phyloP scores from a whole-genome alignment of 2,329 filamentous ascomycete genomes.

The Monosporascus sp. region DNA sequence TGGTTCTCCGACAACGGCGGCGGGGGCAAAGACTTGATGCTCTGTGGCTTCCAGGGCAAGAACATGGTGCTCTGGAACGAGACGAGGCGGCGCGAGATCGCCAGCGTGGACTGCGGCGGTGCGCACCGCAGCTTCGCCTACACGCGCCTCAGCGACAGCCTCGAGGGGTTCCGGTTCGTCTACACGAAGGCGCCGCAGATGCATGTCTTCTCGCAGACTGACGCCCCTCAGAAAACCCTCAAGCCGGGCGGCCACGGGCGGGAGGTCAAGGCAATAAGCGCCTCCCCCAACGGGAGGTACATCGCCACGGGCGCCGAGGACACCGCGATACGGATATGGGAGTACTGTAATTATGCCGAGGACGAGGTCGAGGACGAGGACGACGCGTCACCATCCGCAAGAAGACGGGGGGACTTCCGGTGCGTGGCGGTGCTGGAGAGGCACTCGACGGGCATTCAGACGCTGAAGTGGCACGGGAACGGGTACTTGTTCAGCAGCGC shows the following conservation, averaged over 20 bases:
- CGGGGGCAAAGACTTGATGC: slow-evolving; percentile 50
- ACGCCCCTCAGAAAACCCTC: slow-evolving; percentile 41
- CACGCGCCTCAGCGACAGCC: slow-evolving; percentile 21
- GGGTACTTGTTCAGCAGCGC: slow-evolving; percentile 77
- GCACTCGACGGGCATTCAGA: slow-evolving; percentile 81
- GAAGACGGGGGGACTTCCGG: slow-evolving; percentile 17
- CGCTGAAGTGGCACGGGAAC: slow-evolving; percentile 69
- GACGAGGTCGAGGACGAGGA: too few species aligned
- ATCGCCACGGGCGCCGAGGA: slow-evolving; percentile 70
- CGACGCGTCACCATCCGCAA: background rate
- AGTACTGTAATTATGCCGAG: too few species aligned
- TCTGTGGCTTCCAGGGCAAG: slow-evolving; percentile 78
- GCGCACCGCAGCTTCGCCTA: slow-evolving; percentile 71
- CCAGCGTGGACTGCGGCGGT: slow-evolving; percentile 76
- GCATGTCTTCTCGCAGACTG: slow-evolving; percentile 40
- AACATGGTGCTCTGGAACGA: slow-evolving; percentile 81
- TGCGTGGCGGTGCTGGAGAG: slow-evolving; percentile 65
- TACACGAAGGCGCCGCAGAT: slow-evolving; percentile 67
- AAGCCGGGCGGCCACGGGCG: slow-evolving; percentile 75
- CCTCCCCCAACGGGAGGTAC: slow-evolving; percentile 33
- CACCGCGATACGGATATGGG: slow-evolving; percentile 68
- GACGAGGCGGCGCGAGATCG: slow-evolving; percentile 62
- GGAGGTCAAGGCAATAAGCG: slow-evolving; percentile 62
- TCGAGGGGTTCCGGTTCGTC: slow-evolving; percentile 48
- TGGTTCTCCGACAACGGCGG: slow-evolving; percentile 44